Evolutionary conservation across 768 basidiomycete genomes (phyloP), one percentile per base, ranked within the genome.

Genomic region (Roridomyces roridus): DNA sequence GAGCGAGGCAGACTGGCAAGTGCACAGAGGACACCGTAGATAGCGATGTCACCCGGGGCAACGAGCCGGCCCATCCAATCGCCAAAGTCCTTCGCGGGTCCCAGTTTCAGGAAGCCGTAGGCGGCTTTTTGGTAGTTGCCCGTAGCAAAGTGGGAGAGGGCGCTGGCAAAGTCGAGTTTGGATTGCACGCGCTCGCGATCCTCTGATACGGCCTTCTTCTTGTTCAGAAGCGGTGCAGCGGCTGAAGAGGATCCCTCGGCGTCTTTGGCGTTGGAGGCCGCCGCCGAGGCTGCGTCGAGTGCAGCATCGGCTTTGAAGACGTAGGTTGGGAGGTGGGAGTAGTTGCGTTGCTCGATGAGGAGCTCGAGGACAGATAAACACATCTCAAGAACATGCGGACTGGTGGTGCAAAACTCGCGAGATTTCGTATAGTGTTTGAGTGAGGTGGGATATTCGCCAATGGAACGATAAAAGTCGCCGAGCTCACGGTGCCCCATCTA

Each of bases 271-370:
- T 72, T 60, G 10, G 71, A 62, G 14, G 77, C 68, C 2, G 74
- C 72, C 1, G 70, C 62, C 6, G 75, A 62, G 1, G 82, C 72
- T 3, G 85, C 84, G 36, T 96, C 94, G 23, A 97, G 79, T 0
- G 93, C 91, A 0, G 92, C 88, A 57, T 97, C 95, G n/a, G 94
- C 94, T 73, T 97, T 97, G 83, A 89, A 93, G 25, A 97, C 86
- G 68, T 97, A 96, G n/a, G 91, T 94, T 8, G 89, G 81, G 31
- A 97, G 82, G 66, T 94, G 92, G 3, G 89, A 77, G 71, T 94
- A 95, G 71, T 92, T 93, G 57, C 85, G 79, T 72, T 93, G 90
- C 74, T 95, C 92, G 57, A 96, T 82, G 36, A 94, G 82, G 34
- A 95, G 82, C 92, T 93, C 91, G 3, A 93, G 77, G 15, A 92